Percentiles rank a stretch among this genome's conserved stretches.
These are phyloP conservation scores for Neonectria sp. DNA, from an alignment of 2,329 filamentous ascomycete species.

Conservation along the genomic window DNA sequence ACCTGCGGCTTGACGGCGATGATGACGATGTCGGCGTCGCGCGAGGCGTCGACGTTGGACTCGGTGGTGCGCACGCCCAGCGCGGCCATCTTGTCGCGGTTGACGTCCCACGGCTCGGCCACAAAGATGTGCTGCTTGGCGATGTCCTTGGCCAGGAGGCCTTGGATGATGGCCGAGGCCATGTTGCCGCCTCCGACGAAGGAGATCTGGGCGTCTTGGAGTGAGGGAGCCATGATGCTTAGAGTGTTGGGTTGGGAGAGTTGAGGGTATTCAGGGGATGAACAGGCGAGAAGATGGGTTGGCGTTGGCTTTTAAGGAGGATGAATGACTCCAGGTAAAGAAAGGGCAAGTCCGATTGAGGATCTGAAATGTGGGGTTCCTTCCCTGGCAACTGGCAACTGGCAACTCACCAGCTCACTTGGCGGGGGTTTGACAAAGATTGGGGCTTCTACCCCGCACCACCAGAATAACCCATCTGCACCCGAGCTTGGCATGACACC, in stretches of 20 bases:
- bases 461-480: background rate
- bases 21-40: conserved; percentile 62
- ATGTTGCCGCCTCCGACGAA: conserved; percentile 67
- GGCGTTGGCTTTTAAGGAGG: background rate
- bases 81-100: conserved; percentile 64
- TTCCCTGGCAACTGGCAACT: too few species aligned
- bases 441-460: background rate
- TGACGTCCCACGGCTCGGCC: conserved; percentile 67
- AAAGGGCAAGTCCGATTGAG: background rate
- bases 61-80: conserved; percentile 63
- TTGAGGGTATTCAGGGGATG: background rate
- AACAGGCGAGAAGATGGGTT: background rate
- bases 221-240: conserved; percentile 43
- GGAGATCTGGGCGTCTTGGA: conserved; percentile 53
- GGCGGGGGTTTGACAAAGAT: too few species aligned
- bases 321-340: background rate
- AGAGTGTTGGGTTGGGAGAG: too few species aligned
- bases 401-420: too few species aligned
- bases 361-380: background rate
- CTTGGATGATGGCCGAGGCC: conserved; percentile 67
- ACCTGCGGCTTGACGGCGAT: conserved; percentile 68
- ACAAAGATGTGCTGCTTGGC: conserved; percentile 62
- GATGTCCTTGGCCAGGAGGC: conserved; percentile 61
- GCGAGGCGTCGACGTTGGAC: conserved; percentile 61
- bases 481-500: too few species aligned